Percentiles rank a stretch among this genome's conserved stretches.
These are phyloP conservation scores for Arthrobotrys sinensis DNA, from an alignment of 2,329 filamentous ascomycete species.

Conservation along the genomic window DNA sequence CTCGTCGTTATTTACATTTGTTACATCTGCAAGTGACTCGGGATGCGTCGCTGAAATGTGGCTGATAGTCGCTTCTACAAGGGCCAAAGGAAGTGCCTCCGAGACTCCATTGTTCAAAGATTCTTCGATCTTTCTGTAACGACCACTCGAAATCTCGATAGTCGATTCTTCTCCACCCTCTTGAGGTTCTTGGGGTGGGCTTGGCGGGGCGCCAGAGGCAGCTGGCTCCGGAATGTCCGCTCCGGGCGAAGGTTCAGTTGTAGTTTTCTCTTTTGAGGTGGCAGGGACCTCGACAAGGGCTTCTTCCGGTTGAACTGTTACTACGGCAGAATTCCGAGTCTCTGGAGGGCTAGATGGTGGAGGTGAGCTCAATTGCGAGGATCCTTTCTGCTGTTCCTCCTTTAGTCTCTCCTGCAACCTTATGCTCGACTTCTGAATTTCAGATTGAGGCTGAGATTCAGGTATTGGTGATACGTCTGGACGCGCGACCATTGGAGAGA, in stretches of 20 bases:
- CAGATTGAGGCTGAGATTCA: conserved; percentile 31
- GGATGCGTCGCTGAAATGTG: conserved; percentile 46
- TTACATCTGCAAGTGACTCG: background rate
- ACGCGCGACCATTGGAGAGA: conserved; percentile 37
- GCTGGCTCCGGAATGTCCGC: background rate
- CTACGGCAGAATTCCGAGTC: background rate
- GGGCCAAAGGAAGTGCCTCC: conserved; percentile 35
- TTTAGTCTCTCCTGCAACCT: conserved; percentile 42
- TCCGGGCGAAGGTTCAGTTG: background rate
- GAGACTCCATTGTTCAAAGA: conserved; percentile 30
- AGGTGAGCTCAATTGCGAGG: conserved; percentile 55
- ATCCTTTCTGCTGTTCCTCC: conserved; percentile 48
- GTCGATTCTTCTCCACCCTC: conserved; percentile 45
- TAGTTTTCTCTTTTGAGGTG: conserved; percentile 27
- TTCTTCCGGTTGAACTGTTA: conserved; percentile 13
- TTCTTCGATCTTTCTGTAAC: conserved; percentile 48
- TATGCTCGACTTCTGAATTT: conserved; percentile 37
- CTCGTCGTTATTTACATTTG: background rate
- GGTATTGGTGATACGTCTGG: conserved; percentile 44
- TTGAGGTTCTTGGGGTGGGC: conserved; percentile 46
- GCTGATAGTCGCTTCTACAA: conserved; percentile 27
- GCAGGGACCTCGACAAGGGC: conserved; percentile 49
- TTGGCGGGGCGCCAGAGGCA: conserved; percentile 37
- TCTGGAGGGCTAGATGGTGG: conserved; percentile 52
- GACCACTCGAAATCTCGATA: conserved; percentile 43